Evolutionary conservation across 768 basidiomycete genomes (phyloP).

Genomic region (Rubroboletus satanas): DNA sequence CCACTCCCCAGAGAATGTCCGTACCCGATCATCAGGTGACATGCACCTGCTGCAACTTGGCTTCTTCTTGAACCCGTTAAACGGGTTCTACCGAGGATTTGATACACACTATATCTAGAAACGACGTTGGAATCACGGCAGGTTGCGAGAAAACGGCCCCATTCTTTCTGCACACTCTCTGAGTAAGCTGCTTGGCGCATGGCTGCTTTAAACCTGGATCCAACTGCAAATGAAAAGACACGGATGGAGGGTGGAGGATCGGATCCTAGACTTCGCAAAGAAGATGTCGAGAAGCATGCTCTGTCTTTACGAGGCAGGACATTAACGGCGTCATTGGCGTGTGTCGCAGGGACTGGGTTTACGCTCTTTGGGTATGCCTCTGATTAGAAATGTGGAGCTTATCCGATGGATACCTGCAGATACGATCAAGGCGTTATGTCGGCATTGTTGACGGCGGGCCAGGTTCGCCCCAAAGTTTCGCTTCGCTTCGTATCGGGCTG

Average conservation of each 20-base stretch:
- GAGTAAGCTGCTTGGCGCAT: constrained; percentile 1
- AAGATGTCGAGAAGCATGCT: constrained; percentile 12
- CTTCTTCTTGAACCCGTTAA: constrained; percentile 1
- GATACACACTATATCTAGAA: constrained; percentile 7
- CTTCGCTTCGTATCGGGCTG: background rate
- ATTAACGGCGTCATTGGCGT: constrained; percentile 48
- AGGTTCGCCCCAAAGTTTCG: constrained; percentile 30
- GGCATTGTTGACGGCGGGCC: constrained; percentile 54
- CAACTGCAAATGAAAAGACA: constrained; percentile 8
- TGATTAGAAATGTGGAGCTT: background rate
- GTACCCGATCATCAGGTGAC: constrained; percentile 7
- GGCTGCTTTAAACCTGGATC: constrained; percentile 1
- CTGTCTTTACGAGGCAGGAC: constrained; percentile 32
- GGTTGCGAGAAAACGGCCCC: background rate
- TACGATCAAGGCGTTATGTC: constrained; percentile 74
- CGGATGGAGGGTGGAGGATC: background rate
- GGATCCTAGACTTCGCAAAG: background rate
- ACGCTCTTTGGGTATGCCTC: constrained; percentile 54
- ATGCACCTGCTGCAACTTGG: background rate
- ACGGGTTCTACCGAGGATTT: constrained; percentile 6
- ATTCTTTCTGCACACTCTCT: background rate
- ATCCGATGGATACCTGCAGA: constrained; percentile 24
- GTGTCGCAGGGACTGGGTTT: constrained; percentile 57
- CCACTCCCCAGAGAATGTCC: background rate
- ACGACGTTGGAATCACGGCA: background rate